phyloP scores from a whole-genome alignment of 2,329 filamentous ascomycete genomes.

The Alternaria incomplexa region DNA sequence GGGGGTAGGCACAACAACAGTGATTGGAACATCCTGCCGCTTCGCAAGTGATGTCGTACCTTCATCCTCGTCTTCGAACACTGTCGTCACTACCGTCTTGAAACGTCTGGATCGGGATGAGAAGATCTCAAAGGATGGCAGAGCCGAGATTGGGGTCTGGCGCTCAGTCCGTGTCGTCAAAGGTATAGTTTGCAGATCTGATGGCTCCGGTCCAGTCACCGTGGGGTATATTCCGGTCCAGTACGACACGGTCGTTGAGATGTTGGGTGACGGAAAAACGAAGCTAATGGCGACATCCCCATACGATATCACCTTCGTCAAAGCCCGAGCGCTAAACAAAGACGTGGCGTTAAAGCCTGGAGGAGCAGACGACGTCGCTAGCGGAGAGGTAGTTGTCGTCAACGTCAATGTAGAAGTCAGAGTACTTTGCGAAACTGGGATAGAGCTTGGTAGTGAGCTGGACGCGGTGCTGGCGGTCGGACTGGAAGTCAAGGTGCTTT shows the following conservation, averaged over 20 bases:
- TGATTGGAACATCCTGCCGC: background rate
- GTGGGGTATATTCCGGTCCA: conserved; percentile 42
- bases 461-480: background rate
- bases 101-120: conserved; percentile 16
- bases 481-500: background rate
- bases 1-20: background rate
- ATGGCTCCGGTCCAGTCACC: conserved; percentile 31
- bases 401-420: background rate
- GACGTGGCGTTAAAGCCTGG: conserved; percentile 1
- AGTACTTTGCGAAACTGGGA: background rate
- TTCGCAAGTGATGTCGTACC: background rate
- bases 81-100: conserved; percentile 18
- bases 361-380: background rate
- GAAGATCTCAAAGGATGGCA: conserved; percentile 24
- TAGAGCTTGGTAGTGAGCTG: background rate
- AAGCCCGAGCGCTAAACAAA: conserved; percentile 9
- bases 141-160: conserved; percentile 29
- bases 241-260: conserved; percentile 41
- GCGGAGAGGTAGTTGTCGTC: background rate
- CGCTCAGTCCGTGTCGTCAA: conserved; percentile 31
- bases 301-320: conserved; percentile 35
- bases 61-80: conserved; percentile 5
- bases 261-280: conserved; percentile 37
- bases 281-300: conserved; percentile 32
- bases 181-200: conserved; percentile 23